phyloP scores from a whole-genome alignment of 2,329 filamentous ascomycete genomes.

The Erysiphe pulchra region DNA sequence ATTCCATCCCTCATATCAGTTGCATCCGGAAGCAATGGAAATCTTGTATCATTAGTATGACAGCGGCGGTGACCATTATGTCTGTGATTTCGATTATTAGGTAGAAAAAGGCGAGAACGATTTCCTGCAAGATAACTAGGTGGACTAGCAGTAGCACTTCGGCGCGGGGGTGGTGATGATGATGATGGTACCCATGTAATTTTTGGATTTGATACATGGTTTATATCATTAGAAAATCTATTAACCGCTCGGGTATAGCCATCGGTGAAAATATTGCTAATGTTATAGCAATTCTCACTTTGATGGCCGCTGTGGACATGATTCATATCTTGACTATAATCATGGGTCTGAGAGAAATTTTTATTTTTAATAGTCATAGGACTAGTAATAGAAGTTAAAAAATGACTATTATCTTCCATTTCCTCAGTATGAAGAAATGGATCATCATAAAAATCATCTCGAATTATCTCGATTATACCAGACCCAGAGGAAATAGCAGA shows the following conservation, averaged over 20 bases:
- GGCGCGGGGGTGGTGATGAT: conserved; percentile 5
- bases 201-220: conserved; percentile 4
- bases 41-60: background rate
- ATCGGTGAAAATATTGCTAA: background rate
- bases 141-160: background rate
- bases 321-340: background rate
- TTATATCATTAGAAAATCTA: background rate
- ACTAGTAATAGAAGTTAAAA: background rate
- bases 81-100: background rate
- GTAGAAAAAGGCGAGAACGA: background rate
- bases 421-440: background rate
- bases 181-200: conserved; percentile 19
- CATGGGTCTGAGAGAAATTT: background rate
- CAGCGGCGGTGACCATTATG: background rate
- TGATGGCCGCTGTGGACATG: background rate
- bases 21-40: no score
- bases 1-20: no score
- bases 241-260: background rate
- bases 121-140: background rate
- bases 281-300: background rate
- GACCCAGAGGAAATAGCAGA: conserved; percentile 20
- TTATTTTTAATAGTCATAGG: background rate
- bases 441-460: conserved; percentile 27
- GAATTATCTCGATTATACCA: conserved; percentile 38
- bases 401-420: background rate